Evolutionary conservation across 2,329 filamentous ascomycete species (phyloP).

Genomic region (Diaporthe destruens): DNA sequence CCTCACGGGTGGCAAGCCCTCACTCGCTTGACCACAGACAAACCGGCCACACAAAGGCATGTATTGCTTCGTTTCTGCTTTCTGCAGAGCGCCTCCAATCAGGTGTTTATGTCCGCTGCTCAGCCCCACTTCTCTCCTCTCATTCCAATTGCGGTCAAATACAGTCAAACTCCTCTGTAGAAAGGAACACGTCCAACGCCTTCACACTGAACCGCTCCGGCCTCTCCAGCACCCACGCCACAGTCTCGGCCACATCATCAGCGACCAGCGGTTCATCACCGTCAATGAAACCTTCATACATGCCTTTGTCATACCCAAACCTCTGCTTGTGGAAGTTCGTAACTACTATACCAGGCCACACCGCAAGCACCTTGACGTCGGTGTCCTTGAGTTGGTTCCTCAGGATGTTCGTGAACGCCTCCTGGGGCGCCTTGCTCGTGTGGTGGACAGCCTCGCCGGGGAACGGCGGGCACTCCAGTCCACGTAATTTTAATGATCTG

Average conservation of each 20-base stretch:
- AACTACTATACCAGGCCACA: conserved; percentile 6
- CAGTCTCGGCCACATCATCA: conserved; percentile 13
- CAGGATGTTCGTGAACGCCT: conserved; percentile 15
- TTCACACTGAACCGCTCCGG: conserved; percentile 19
- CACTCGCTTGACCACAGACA: neutral
- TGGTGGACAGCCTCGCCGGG: conserved; percentile 23
- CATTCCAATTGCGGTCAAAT: conserved; percentile 18
- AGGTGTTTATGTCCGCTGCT: neutral
- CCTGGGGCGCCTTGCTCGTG: conserved; percentile 24
- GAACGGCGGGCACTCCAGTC: conserved; percentile 17
- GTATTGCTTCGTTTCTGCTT: neutral
- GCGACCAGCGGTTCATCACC: conserved; percentile 19
- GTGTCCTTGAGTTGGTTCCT: conserved; percentile 8
- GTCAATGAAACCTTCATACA: neutral
- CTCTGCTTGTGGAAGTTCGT: conserved; percentile 24
- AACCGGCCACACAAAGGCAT: neutral
- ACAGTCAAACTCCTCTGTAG: neutral
- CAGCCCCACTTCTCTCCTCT: conserved; percentile 2
- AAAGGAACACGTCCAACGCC: conserved; percentile 14
- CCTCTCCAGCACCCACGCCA: conserved; percentile 17
- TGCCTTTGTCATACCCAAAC: conserved; percentile 3
- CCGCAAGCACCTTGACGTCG: conserved; percentile 24
- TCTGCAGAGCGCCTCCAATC: neutral
- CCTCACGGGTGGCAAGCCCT: neutral
- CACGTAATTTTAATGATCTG: conserved; percentile 24